Percentiles rank a stretch among this genome's conserved stretches.
Evolutionary conservation across 139 green algal genomes (phyloP).

Genomic region (Coelastrella sp.): DNA sequence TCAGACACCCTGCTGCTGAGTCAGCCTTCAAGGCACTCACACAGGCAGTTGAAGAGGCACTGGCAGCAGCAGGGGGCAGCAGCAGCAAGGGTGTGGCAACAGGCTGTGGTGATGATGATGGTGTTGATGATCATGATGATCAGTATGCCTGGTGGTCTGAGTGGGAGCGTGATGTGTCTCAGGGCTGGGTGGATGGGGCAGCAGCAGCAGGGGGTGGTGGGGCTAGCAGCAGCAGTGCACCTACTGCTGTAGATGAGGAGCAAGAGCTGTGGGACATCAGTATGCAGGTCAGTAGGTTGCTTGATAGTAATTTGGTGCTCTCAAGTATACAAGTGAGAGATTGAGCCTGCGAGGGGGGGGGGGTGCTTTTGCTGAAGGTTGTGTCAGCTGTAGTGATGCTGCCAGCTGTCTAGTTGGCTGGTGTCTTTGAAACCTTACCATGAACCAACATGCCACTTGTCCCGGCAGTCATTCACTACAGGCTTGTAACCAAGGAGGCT

Average conservation of each 20-base stretch:
- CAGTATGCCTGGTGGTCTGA: conserved; percentile 27
- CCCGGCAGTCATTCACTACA: not conserved
- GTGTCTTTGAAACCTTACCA: too few species aligned
- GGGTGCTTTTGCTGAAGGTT: too few species aligned
- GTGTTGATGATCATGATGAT: not conserved
- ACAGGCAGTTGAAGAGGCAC: conserved; percentile 26
- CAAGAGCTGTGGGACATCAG: conserved; percentile 8
- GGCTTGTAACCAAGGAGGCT: too few species aligned
- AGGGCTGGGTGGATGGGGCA: not conserved
- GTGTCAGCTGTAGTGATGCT: too few species aligned
- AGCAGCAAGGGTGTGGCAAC: too few species aligned
- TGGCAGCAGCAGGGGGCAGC: too few species aligned
- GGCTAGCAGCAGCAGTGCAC: not conserved
- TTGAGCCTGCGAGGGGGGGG: too few species aligned
- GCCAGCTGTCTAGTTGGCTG: too few species aligned
- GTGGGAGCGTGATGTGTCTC: conserved; percentile 27
- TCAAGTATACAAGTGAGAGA: too few species aligned
- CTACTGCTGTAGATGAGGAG: not conserved
- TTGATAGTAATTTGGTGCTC: not conserved
- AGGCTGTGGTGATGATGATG: not conserved
- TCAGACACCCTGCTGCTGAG: not conserved
- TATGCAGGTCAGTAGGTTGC: conserved; percentile 36
- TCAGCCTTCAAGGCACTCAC: conserved; percentile 46
- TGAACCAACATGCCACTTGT: too few species aligned
- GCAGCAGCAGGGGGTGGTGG: conserved; percentile 9